Base-by-base conservation (phyloP, 805 yeast genomes). In the Yueomyces sinensis region DNA sequence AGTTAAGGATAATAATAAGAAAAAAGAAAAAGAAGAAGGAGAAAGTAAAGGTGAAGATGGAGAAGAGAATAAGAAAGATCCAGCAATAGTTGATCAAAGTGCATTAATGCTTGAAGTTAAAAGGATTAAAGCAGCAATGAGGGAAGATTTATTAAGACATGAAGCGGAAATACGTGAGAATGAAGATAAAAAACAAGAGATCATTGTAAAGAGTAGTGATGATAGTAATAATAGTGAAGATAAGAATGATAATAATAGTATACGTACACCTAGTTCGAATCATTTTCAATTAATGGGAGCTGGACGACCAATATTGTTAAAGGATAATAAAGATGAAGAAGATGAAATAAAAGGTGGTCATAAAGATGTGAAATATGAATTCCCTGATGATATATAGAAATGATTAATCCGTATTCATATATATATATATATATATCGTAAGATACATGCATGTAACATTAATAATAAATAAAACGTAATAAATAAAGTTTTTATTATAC, bases 201-300 rank as follows among this genome's bases (percentile, higher is more conserved):
- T 6, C 13, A 19, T 16, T 13, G 19, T 17, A 4, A 22, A 27
- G 13, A 37, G 32, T 29, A 31, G 31, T n/a, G 17, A 23, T 14
- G 22, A 30, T 24, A 35, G 23, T 5, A 27, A 27, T 30, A 22
- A 23, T 17, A 22, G 13, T 9, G 20, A 22, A 17, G 20, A 13
- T 13, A 25, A 17, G 19, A 17, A 22, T 9, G 22, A 25, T 13
- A 11, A 11, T 13, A 25, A 25, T 25, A 11, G 15, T 5, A 9
- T 30, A 22, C 32, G 11, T 9, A 11, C 34, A 13, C 36, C 41
- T 11, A 37, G 40, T 29, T 38, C 47, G 6, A 43, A 43, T 32
- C 46, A 39, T 31, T 49, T 50, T 35, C 57, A 53, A 33, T 35
- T 54, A 16, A 33, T 54, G 27, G 38, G 52, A 31, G 57, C 57